Evolutionary conservation across 257 asterid species (phyloP).

Genomic region (Apocynum venetum): DNA sequence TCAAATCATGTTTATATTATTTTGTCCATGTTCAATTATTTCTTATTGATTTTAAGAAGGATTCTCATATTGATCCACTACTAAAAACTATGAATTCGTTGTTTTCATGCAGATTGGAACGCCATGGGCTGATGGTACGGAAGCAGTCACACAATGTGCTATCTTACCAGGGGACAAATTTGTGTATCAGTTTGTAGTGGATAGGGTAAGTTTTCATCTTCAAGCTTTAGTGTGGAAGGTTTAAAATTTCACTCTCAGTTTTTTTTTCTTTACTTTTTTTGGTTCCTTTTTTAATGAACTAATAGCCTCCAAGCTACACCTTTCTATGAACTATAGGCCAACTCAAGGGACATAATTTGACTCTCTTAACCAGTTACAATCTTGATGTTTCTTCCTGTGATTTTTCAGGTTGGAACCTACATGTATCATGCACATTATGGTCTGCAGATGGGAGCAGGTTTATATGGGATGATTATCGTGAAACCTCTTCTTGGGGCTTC

Average conservation of each 20-base stretch:
- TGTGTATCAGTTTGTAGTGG: slow-evolving; percentile 58
- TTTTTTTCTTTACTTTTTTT: too few relatives aligned
- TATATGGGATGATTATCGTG: slow-evolving; percentile 59
- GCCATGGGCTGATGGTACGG: slow-evolving; percentile 87
- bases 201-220: slow-evolving; percentile 37
- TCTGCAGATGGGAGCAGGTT: slow-evolving; percentile 63
- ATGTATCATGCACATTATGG: slow-evolving; percentile 80
- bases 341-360: too few relatives aligned
- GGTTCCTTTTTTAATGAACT: too few relatives aligned
- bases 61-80: too few relatives aligned
- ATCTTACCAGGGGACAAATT: slow-evolving; percentile 66
- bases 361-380: background rate
- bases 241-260: too few relatives aligned
- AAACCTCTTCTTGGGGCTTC: slow-evolving; percentile 32
- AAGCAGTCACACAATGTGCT: slow-evolving; percentile 74
- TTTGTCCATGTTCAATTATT: too few relatives aligned
- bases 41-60: too few relatives aligned
- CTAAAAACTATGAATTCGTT: too few relatives aligned
- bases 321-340: too few relatives aligned
- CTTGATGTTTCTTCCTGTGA: background rate
- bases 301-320: too few relatives aligned
- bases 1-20: too few relatives aligned
- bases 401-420: slow-evolving; percentile 63
- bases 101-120: slow-evolving; percentile 49
- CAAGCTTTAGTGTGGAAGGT: background rate